Evolutionary conservation across 805 yeast species (phyloP).

Genomic region (Grigorovia humatica): DNA sequence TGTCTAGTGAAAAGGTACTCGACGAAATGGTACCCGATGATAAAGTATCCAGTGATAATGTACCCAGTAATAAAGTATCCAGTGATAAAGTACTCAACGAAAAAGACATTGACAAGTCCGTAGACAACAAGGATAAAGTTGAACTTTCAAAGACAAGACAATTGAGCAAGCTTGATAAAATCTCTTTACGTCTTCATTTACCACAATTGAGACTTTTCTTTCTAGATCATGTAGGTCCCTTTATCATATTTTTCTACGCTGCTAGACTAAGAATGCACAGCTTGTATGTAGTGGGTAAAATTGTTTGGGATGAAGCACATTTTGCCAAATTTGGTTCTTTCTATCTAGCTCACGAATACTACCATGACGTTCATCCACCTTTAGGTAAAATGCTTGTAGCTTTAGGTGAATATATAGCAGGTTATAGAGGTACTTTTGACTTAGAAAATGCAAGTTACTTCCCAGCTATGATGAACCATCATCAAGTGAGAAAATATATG

Average conservation of each 20-base stretch:
- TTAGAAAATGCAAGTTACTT: conserved; percentile 75
- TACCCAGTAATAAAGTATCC: no score
- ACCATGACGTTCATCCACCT: conserved; percentile 97
- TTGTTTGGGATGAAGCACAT: conserved; percentile 97
- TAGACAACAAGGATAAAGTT: no score
- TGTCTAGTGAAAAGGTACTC: no score
- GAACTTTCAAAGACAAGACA: neutral
- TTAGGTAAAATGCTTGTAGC: conserved; percentile 91
- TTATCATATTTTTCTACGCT: conserved; percentile 55
- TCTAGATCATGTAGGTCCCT: conserved; percentile 22
- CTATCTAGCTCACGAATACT: conserved; percentile 78
- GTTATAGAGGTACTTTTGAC: conserved; percentile 79
- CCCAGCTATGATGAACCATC: conserved; percentile 70
- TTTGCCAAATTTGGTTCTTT: conserved; percentile 94
- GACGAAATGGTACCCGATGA: no score
- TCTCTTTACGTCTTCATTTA: no score
- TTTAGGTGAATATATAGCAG: conserved; percentile 74
- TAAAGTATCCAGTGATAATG: no score
- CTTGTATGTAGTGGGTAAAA: conserved; percentile 61
- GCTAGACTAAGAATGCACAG: conserved; percentile 67
- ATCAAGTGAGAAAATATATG: conserved; percentile 79
- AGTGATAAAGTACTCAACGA: no score
- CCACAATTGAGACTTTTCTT: neutral
- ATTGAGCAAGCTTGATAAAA: neutral
- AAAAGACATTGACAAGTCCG: no score